phyloP scores from a whole-genome alignment of 75 land plant genomes.

The Larix kaempferi region DNA sequence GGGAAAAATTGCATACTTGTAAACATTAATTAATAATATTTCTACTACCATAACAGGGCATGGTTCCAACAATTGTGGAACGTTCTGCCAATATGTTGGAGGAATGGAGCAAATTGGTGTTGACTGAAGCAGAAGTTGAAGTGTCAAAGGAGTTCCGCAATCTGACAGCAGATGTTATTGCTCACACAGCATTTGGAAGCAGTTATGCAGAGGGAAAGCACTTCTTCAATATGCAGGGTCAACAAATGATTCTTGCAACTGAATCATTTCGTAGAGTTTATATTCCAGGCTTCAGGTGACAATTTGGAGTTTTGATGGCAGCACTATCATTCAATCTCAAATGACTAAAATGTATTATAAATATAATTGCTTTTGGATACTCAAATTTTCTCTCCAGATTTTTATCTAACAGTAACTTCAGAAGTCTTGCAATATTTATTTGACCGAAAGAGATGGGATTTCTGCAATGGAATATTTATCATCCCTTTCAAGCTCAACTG shows the following conservation, averaged over 20 bases:
- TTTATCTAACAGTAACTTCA: not conserved
- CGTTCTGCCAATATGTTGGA: constrained; percentile 3
- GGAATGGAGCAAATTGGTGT: constrained; percentile 6
- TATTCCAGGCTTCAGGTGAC: constrained; percentile 8
- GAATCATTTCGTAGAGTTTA: not conserved
- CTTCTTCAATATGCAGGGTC: constrained; percentile 18
- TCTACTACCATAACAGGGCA: not conserved
- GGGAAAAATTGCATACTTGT: no score
- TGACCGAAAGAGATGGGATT: no score
- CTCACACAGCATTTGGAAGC: constrained; percentile 42
- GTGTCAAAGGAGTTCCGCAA: constrained; percentile 14
- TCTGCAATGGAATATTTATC: not conserved
- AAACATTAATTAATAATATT: no score
- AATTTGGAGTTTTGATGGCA: not conserved
- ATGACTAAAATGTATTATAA: not conserved
- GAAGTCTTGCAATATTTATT: not conserved
- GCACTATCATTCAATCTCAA: not conserved
- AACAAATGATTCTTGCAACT: not conserved
- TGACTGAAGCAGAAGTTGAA: constrained; percentile 16
- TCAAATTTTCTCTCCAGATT: not conserved
- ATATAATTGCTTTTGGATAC: not conserved
- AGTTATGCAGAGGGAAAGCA: constrained; percentile 28
- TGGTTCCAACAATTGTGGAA: constrained; percentile 6
- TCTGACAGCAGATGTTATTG: constrained; percentile 30
- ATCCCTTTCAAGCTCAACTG: not conserved